A percentile compares a stretch with the other conserved stretches of the same genome.
Evolutionary conservation across 2,329 filamentous ascomycete species (phyloP).

Genomic region (Xylariaceae sp.): DNA sequence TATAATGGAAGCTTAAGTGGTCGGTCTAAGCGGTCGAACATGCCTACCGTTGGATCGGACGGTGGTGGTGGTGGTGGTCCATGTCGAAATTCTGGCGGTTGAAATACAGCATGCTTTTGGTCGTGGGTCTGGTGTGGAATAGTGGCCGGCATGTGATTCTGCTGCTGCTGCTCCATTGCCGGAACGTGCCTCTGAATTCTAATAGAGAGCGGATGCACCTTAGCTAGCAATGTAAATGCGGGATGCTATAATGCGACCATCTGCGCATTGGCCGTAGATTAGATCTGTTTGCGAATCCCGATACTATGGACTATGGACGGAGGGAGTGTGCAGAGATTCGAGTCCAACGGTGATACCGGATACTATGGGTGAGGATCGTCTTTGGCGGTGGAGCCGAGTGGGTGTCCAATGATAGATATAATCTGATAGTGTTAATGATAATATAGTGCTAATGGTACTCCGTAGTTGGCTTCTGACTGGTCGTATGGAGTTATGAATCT

Average conservation of each 20-base stretch:
- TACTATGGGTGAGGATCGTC: constrained; percentile 14
- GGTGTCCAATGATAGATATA: not conserved
- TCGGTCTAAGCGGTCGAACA: constrained; percentile 34
- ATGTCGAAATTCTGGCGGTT: constrained; percentile 26
- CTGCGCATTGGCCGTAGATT: constrained; percentile 19
- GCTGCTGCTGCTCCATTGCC: constrained; percentile 42
- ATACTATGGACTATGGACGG: constrained; percentile 10
- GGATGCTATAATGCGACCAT: constrained; percentile 11
- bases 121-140: constrained; percentile 35
- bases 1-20: constrained; percentile 40
- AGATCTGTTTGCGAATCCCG: not conserved
- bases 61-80: constrained; percentile 26
- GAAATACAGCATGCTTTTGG: constrained; percentile 28
- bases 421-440: not conserved
- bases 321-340: constrained; percentile 12
- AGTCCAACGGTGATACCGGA: constrained; percentile 1
- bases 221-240: constrained; percentile 19
- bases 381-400: not conserved
- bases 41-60: constrained; percentile 21
- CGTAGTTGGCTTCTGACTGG: constrained; percentile 7
- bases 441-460: too few relatives aligned
- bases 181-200: too few relatives aligned
- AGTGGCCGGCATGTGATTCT: constrained; percentile 48
- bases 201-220: constrained; percentile 6
- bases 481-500: constrained; percentile 19